Base-by-base conservation (phyloP, 805 yeast genomes). In the Hanseniaspora taiwanica region DNA sequence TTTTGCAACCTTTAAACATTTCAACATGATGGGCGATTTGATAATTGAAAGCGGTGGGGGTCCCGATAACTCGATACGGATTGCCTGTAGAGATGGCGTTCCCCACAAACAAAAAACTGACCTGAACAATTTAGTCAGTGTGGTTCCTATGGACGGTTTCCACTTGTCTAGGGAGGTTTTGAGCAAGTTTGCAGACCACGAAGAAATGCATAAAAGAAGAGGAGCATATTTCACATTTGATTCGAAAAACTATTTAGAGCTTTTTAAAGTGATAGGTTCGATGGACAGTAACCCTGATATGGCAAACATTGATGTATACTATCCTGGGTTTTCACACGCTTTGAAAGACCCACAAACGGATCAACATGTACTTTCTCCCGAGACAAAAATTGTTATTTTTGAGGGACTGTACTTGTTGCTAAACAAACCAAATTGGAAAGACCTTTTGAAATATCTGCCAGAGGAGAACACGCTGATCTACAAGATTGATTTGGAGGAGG, bases 141-240 rank as follows among this genome's bases (percentile, higher is more conserved):
- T 66, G 16, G 52, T 80, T 1, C 78, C 82, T 8, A 78, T 79
- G 86, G 89, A 81, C 55, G 89, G 91, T 4, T 81, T 75, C 50
- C 91, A 81, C 52, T 58, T 74, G n/a, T 71, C 82, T 0, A 54
- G 78, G 24, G 44, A 50, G 0, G 63, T 65, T 9, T 58, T 81
- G 9, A 59, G 57, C n/a, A 46, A 58, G 32, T 69, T 81, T 52
- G 59, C 63, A 8, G 72, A 84, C 47, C 68, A 83, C 0, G 63
- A 54, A 9, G 63, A 59, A 25, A 89, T 94, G 0, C 59, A 74
- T 23, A 55, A 60, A 21, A 65, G 83, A 45, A 68, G 96, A 37
- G 96, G 96, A 0, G 80, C 95, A 0, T 93, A 95, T 2, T 73
- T 68, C 48, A 86, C 96, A 0, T 89, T 87, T 60, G 87, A 87